Conservation (phyloP, 768 basidiomycete genomes). For the Rhodotorula diobovata region DNA sequence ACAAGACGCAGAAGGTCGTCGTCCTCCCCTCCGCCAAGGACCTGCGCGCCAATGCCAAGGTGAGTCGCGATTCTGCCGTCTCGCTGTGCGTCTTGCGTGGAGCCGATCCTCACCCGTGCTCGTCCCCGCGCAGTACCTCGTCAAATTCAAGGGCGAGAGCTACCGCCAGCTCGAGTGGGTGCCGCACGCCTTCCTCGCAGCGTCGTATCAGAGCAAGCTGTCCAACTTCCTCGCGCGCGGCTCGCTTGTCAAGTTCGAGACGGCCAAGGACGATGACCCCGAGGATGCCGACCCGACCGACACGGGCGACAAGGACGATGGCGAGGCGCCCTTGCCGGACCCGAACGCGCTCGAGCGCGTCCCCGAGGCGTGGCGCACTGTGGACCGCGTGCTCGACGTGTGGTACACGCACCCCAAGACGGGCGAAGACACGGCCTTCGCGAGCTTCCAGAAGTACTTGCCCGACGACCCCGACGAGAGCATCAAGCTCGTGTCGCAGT, state of each 20-base stretch:
- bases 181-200: constrained; percentile 39
- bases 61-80: not conserved
- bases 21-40: constrained; percentile 34
- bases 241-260: constrained; percentile 33
- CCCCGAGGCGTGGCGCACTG: constrained; percentile 74
- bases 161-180: constrained; percentile 41
- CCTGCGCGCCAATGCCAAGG: constrained; percentile 20
- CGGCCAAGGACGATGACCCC: constrained; percentile 31
- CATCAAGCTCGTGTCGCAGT: constrained; percentile 66
- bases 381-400: constrained; percentile 87
- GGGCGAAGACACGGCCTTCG: not conserved
- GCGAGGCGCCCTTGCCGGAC: constrained; percentile 52
- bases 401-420: constrained; percentile 46
- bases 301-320: constrained; percentile 10
- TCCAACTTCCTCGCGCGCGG: constrained; percentile 40
- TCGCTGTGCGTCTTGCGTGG: not conserved
- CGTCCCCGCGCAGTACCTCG: constrained; percentile 36
- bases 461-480: constrained; percentile 58
- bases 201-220: constrained; percentile 24
- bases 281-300: constrained; percentile 36
- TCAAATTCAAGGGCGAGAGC: constrained; percentile 41
- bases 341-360: constrained; percentile 61
- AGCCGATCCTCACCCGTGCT: not conserved
- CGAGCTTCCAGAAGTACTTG: constrained; percentile 23
- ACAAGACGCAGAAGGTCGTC: constrained; percentile 19